Base-by-base conservation (phyloP, 2,329 filamentous ascomycete genomes). In the Juglanconis oblonga region DNA sequence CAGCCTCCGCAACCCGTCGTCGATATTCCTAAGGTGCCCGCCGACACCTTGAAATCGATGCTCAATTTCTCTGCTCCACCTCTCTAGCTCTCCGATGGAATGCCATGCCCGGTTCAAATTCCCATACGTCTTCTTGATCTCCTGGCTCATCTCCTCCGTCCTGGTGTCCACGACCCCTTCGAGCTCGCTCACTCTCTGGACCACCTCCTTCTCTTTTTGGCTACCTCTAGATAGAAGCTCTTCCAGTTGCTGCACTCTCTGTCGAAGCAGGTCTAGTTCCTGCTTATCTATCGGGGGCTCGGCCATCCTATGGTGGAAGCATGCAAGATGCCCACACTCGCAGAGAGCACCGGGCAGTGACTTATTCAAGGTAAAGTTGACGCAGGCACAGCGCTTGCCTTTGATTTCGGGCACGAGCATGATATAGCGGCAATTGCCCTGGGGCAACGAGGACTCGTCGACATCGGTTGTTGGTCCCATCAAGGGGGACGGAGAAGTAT, bases 391-490 rank as follows among this genome's bases (percentile, higher is more conserved):
- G 48, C 84, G 80, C 60, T 83, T 77, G 55, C 83, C 83, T 65
- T 81, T 83, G 69, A 84, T 75, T 66, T 83, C 81, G 5, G 83
- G 81, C 58, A 81, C 76, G 33, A 83, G 74, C 35, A 87, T 70
- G 63, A 87, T 85, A 66, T 82, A 86, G 62, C 82, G 81, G 65
- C 84, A 87, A 65, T 84, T 81, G 36, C 84, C 84, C 65, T 79
- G 76, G 13, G 84, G 84, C 29, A 87, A 75, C 53, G 75, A 76
- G 42, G 75, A 64, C 57, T 82, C 80, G 59, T 82, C 79, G 56
- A 66, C 63, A 31, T 66, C 65, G 49, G 59, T 64, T 31, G 66
- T 49, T 33, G 70, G 61, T 59, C 64, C 65, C 64, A 70, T 65
- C 45, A 59, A 58, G 42, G 72, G 72, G 6, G 72, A 72, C 8